Base-by-base conservation (phyloP, 306 rosid species). In the Prunus fruticosa region DNA sequence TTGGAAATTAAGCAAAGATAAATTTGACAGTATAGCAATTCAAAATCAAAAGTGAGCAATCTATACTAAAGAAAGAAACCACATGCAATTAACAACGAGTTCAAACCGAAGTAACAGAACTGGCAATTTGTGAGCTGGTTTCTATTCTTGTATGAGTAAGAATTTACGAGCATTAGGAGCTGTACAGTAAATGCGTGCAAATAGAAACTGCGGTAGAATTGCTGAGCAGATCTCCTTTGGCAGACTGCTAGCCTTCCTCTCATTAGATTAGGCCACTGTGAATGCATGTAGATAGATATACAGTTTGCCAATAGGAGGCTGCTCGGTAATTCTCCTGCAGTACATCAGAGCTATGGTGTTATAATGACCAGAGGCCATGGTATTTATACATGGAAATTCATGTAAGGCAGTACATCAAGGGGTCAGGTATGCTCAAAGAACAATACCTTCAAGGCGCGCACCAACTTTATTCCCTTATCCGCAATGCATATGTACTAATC, bases 191-290 rank as follows among this genome's bases (percentile, higher is more conserved):
- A 32, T 15, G 19, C 45, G 2, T 62, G 43, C 4, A 8, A 2
- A 64, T 32, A 32, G 49, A 41, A 15, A 62, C 64, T 74, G 78
- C 69, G 28, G 62, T 47, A 49, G 78, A 74, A 74, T 74, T 74
- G 30, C 71, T 64, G 71, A 49, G 71, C 78, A 74, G 51, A 74
- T 74, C 78, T 63, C 78, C 78, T 30, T 74, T 74, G 78, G 78
- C 78, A 63, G 23, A 63, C 71, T 2, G 32, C 51, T 13, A 18
- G 19, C 9, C 20, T 69, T 23, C 16, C 20, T 16, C 9, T 53
- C 64, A 71, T 9, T 52, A 22, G 58, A 54, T 11, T 11, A 47
- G 52, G 52, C 52, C 52, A 47, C 15, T 12, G 52, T 58, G 32
- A 30, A 9, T 19, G 32, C 4, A 49, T 2, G 22, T 49, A 52